A percentile compares a stretch with the other conserved stretches of the same genome.
These are phyloP conservation scores for Lasiodiplodia sp. DNA, from an alignment of 2,329 filamentous ascomycete genomes.

Conservation along the genomic window DNA sequence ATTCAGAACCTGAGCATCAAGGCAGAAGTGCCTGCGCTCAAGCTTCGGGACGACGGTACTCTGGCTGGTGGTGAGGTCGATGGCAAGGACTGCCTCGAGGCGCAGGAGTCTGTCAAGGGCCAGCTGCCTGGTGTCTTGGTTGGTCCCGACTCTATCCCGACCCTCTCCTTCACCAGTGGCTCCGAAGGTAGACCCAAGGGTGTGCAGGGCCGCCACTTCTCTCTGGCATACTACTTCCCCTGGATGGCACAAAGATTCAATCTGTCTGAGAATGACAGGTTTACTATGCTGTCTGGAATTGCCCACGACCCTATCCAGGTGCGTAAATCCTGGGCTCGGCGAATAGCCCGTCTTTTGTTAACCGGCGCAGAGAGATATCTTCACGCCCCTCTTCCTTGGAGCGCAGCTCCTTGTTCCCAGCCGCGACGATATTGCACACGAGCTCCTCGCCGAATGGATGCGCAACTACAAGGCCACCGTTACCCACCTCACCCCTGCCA, in stretches of 20 bases:
- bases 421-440: constrained; percentile 84
- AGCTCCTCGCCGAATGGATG: constrained; percentile 90
- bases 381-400: constrained; percentile 88
- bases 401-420: constrained; percentile 80
- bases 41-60: constrained; percentile 73
- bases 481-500: constrained; percentile 91
- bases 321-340: not conserved
- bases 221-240: constrained; percentile 82
- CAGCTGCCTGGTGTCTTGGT: constrained; percentile 75
- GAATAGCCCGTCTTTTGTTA: not conserved
- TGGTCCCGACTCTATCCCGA: constrained; percentile 84
- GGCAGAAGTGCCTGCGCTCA: constrained; percentile 76
- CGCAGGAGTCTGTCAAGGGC: constrained; percentile 59
- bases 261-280: constrained; percentile 74
- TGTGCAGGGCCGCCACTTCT: constrained; percentile 86
- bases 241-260: constrained; percentile 92
- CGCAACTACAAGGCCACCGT: constrained; percentile 75
- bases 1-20: constrained; percentile 74
- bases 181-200: constrained; percentile 84
- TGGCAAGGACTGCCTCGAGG: constrained; percentile 72
- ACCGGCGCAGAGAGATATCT: constrained; percentile 68
- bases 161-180: constrained; percentile 69
- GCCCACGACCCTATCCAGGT: constrained; percentile 70
- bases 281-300: constrained; percentile 86
- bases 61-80: constrained; percentile 73